These are phyloP conservation scores for Leptographium radiaticola DNA, from an alignment of 2,329 filamentous ascomycete genomes.

Conservation along the genomic window DNA sequence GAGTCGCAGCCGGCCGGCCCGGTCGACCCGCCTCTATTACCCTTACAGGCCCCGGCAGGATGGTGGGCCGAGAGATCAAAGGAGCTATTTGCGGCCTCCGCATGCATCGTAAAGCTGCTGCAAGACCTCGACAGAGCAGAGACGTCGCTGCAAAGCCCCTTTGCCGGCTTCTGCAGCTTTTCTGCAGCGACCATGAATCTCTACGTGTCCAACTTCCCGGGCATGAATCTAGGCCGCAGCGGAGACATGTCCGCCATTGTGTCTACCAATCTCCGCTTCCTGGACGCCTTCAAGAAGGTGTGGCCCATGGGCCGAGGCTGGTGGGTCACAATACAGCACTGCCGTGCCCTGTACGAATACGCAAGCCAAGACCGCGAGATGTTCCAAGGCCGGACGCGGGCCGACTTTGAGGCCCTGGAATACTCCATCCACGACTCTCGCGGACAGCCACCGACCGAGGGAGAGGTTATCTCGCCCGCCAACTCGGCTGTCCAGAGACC, in stretches of 20 bases:
- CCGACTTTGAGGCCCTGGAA: slow-evolving; percentile 7
- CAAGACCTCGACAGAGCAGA: slow-evolving; percentile 24
- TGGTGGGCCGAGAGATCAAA: slow-evolving; percentile 24
- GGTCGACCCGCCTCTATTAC: slow-evolving; percentile 2
- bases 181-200: slow-evolving; percentile 28
- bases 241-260: not conserved
- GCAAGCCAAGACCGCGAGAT: not conserved
- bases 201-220: slow-evolving; percentile 25
- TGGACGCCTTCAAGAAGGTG: slow-evolving; percentile 1
- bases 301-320: slow-evolving; percentile 8
- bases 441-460: slow-evolving; percentile 1
- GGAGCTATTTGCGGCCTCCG: slow-evolving; percentile 23
- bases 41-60: not conserved
- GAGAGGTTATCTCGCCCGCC: not conserved
- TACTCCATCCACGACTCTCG: slow-evolving; percentile 7
- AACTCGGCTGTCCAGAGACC: not conserved
- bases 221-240: slow-evolving; percentile 25
- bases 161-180: slow-evolving; percentile 31
- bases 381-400: slow-evolving; percentile 5
- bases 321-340: slow-evolving; percentile 9
- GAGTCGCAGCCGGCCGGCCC: slow-evolving; percentile 19
- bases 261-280: not conserved
- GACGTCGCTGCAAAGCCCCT: slow-evolving; percentile 24
- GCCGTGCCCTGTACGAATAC: slow-evolving; percentile 1
- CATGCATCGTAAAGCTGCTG: slow-evolving; percentile 21